phyloP scores from a whole-genome alignment of 495 filamentous ascomycete genomes.

The Aspergillus bridgeri region DNA sequence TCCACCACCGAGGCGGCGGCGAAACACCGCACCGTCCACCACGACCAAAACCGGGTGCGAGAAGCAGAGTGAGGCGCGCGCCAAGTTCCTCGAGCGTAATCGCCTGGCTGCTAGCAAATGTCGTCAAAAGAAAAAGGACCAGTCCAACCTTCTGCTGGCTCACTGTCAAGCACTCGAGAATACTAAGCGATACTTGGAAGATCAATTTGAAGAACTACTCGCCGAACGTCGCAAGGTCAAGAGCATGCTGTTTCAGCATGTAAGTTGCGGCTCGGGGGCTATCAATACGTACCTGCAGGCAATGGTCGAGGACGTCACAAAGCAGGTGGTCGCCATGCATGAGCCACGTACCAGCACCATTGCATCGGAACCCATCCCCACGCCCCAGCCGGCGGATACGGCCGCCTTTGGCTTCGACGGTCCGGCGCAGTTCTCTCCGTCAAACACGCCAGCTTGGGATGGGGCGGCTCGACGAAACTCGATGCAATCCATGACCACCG shows the following conservation, averaged over 20 bases:
- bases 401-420: conserved; percentile 41
- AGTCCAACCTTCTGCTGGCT: conserved; percentile 56
- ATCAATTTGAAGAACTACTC: too few species aligned
- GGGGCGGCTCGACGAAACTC: conserved; percentile 7
- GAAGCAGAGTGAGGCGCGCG: conserved; percentile 27
- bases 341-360: neutral
- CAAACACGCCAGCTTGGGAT: neutral
- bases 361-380: neutral
- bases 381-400: neutral
- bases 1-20: neutral
- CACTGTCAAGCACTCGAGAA: too few species aligned
- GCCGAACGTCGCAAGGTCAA: conserved; percentile 53
- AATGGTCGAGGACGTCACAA: conserved; percentile 41
- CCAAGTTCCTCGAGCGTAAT: conserved; percentile 73
- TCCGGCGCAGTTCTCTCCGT: conserved; percentile 26
- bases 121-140: conserved; percentile 81
- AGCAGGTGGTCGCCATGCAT: conserved; percentile 15
- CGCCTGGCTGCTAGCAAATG: conserved; percentile 83
- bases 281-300: conserved; percentile 49
- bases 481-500: conserved; percentile 26
- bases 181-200: too few species aligned
- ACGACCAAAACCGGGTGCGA: neutral
- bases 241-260: conserved; percentile 56
- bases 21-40: neutral
- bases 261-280: conserved; percentile 53